A percentile compares a stretch with the other conserved stretches of the same genome.
phyloP scores from a whole-genome alignment of 352 stramenopile species.

The Pythium dissimile region DNA sequence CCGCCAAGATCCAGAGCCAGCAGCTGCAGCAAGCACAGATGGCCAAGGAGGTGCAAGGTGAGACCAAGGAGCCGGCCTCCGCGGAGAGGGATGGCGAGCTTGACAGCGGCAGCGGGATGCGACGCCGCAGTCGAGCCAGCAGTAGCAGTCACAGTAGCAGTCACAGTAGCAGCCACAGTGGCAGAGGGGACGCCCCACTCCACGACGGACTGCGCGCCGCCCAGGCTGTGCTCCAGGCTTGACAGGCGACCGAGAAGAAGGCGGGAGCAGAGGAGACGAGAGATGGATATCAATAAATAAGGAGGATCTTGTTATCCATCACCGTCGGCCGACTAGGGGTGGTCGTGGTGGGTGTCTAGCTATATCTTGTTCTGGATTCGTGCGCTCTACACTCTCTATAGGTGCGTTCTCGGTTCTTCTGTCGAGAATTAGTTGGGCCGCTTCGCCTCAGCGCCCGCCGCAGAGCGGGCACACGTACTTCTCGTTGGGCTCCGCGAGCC shows the following conservation, averaged over 20 bases:
- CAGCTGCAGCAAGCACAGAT: conserved; percentile 3
- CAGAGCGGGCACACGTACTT: conserved; percentile 87
- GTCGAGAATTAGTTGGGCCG: too few relatives aligned
- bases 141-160: too few relatives aligned
- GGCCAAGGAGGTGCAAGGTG: not conserved
- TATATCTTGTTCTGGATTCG: too few relatives aligned
- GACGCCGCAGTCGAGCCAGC: conserved; percentile 9
- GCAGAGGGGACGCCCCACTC: not conserved
- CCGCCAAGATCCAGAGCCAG: conserved; percentile 28
- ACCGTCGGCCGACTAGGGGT: not conserved
- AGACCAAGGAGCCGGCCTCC: not conserved
- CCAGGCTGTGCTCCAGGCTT: conserved; percentile 11
- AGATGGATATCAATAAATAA: conserved; percentile 11
- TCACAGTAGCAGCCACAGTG: too few relatives aligned
- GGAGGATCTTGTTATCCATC: not conserved
- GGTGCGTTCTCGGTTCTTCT: too few relatives aligned
- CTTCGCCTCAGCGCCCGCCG: conserved; percentile 52
- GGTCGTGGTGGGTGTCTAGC: not conserved
- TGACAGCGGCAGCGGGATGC: not conserved
- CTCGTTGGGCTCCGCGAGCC: conserved; percentile 63
- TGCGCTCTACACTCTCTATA: too few relatives aligned
- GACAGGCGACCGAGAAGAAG: not conserved
- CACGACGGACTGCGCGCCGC: conserved; percentile 2
- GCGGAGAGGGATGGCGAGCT: not conserved
- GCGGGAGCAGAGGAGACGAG: not conserved